Evolutionary conservation across 257 asterid species (phyloP), one percentile per base, ranked within the genome.

Genomic region (Forsythia suspensa): DNA sequence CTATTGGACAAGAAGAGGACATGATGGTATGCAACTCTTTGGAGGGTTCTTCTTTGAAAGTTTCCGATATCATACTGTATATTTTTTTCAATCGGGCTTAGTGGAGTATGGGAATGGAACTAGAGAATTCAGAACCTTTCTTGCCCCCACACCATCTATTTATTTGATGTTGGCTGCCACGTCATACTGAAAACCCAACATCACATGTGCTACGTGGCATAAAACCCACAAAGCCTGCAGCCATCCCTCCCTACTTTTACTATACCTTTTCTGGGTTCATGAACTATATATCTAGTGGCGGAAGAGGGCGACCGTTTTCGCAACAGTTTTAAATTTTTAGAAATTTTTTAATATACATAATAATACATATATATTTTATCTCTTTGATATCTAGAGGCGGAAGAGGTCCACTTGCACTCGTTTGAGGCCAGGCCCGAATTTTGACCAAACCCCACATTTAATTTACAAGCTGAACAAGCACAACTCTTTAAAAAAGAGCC

Each of bases 1-100:
- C 89, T 76, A 94, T 91, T 8, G 97, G 91, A 34, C 76, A 84
- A 76, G 90, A 78, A 75, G 88, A 70, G 1, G 76, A 74, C 77
- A 76, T 63, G 81, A 81, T 73, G 77, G 66, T 65, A 57, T 84
- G 57, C 59, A 41, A 74, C 3, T 63, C 20, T 24, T 8, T 52
- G 39, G 77, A 71, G 6, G 36, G 38, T 20, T 72, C 82, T 83
- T 77, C 81, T 15, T 52, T 79, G 5, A 46, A 29, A 34, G 85
- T 76, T 71, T 84, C 84, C 34, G 75, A 68, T 24, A n/a, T 70
- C 36, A 20, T 63, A 10, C 0, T 29, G 39, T 21, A 0, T 10
- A 9, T 4, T 63, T 63, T 63, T n/a, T 4, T 10, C 7, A 7
- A 12, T 1, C 37, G 21, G 39, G 13, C 10, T 4, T 9, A 11